Percentiles rank a stretch among this genome's conserved stretches.
These are phyloP conservation scores for Talaromyces islandicus DNA, from an alignment of 2,329 filamentous ascomycete genomes.

Conservation along the genomic window DNA sequence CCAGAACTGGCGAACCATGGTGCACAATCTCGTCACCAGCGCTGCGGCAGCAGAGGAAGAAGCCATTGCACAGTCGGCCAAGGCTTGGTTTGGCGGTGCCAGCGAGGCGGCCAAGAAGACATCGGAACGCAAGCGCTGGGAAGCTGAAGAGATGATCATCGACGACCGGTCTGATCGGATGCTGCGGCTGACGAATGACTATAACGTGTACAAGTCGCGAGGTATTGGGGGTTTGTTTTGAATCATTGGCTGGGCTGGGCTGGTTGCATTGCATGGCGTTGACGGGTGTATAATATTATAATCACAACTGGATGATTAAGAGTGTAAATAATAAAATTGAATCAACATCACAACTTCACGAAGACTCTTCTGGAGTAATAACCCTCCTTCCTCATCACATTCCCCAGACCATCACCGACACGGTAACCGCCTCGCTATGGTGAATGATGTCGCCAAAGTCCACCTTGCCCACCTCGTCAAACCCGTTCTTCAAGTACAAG, in stretches of 20 bases:
- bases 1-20: constrained; percentile 79
- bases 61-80: constrained; percentile 24
- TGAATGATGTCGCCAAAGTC: constrained; percentile 3
- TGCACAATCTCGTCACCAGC: constrained; percentile 53
- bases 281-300: not conserved
- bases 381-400: not conserved
- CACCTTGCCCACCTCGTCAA: constrained; percentile 5
- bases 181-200: constrained; percentile 25
- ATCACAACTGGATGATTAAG: not conserved
- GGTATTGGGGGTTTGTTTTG: not conserved
- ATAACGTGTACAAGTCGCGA: constrained; percentile 14
- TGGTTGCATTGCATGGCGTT: not conserved
- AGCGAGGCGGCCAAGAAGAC: constrained; percentile 22
- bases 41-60: constrained; percentile 32
- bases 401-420: not conserved
- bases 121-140: constrained; percentile 30
- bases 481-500: constrained; percentile 1
- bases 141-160: constrained; percentile 34
- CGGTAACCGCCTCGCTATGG: not conserved
- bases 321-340: not conserved
- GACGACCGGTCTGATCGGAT: constrained; percentile 28
- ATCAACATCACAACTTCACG: not conserved
- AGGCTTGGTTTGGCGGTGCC: constrained; percentile 27
- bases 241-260: not conserved
- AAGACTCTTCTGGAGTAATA: not conserved